phyloP scores from a whole-genome alignment of 73 alveolate genomes.

The Durusdinium trenchii region DNA sequence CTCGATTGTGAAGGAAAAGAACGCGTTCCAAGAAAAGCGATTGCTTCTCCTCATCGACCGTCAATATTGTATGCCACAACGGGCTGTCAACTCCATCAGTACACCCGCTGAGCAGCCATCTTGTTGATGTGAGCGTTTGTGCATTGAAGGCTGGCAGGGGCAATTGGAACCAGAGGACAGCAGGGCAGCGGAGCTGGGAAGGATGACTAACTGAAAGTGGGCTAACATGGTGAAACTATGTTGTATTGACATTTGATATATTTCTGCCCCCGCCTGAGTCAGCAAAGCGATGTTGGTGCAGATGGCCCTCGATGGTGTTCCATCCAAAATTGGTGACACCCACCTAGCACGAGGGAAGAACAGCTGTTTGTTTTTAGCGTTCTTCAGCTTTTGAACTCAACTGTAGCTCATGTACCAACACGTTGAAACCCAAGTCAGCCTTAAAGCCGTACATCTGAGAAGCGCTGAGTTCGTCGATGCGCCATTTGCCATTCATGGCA shows the following conservation, averaged over 20 bases:
- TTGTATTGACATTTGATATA: too few relatives aligned
- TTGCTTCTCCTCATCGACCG: neutral
- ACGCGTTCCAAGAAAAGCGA: neutral
- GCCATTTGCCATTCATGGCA: neutral
- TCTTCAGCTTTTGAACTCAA: too few relatives aligned
- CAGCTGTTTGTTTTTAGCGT: too few relatives aligned
- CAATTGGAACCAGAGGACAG: neutral
- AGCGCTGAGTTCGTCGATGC: neutral
- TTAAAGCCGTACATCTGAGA: neutral
- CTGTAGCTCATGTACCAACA: too few relatives aligned
- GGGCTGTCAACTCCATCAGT: neutral
- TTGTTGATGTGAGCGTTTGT: neutral
- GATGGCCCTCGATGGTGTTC: neutral
- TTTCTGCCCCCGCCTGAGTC: neutral
- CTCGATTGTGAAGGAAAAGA: neutral
- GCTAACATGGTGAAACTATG: too few relatives aligned
- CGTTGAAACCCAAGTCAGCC: too few relatives aligned
- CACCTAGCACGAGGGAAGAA: too few relatives aligned
- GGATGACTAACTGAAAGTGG: too few relatives aligned
- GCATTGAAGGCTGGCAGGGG: neutral
- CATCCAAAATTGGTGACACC: neutral
- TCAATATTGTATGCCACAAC: neutral
- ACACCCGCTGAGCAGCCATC: neutral
- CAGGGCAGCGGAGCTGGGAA: too few relatives aligned
- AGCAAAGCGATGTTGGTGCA: neutral